phyloP scores from a whole-genome alignment of 2,329 filamentous ascomycete genomes.

The Pseudogymnoascus verrucosus region DNA sequence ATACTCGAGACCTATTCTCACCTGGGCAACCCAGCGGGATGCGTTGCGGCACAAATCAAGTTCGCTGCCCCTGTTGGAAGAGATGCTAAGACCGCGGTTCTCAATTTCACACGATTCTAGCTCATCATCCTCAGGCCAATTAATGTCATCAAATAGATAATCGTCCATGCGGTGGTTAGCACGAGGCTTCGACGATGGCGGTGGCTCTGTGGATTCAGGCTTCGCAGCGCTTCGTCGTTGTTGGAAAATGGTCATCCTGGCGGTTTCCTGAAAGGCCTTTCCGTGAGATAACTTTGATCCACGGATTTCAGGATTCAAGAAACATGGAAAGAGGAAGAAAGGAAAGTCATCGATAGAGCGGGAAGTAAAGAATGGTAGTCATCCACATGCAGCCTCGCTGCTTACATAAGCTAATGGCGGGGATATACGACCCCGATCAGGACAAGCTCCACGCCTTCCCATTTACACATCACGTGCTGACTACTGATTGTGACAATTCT shows the following conservation, averaged over 20 bases:
- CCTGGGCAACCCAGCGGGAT: not conserved
- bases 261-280: not conserved
- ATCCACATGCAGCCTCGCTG: not conserved
- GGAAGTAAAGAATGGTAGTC: not conserved
- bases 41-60: not conserved
- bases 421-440: not conserved
- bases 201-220: not conserved
- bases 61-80: not conserved
- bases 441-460: slow-evolving; percentile 6
- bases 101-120: not conserved
- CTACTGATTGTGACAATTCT: not conserved
- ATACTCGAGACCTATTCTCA: not conserved
- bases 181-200: not conserved
- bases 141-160: slow-evolving; percentile 9
- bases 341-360: not conserved
- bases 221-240: not conserved
- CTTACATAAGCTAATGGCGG: not conserved
- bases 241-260: not conserved
- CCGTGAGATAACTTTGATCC: not conserved
- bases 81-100: not conserved
- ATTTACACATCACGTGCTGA: slow-evolving; percentile 5
- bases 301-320: not conserved
- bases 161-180: not conserved
- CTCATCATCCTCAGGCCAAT: slow-evolving; percentile 7
- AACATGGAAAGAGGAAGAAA: not conserved